Evolutionary conservation across 2,329 filamentous ascomycete species (phyloP).

Genomic region (Exophiala oligosperma): DNA sequence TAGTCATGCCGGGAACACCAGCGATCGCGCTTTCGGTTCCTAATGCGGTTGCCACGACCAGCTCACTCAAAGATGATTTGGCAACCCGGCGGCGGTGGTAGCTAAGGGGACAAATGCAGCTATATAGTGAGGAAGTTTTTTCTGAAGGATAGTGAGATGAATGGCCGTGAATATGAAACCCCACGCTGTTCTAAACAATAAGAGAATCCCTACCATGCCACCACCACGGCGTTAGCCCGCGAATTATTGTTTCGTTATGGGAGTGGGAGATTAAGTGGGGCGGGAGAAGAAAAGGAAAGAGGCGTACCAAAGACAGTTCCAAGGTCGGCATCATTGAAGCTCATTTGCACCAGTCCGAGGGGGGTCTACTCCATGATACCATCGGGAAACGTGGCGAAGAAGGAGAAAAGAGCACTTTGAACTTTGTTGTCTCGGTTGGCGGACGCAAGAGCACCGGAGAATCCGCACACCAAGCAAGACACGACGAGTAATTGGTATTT

Average conservation of each 20-base stretch:
- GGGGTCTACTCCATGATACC: slow-evolving; percentile 6
- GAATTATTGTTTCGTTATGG: not conserved
- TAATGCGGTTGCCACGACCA: slow-evolving; percentile 22
- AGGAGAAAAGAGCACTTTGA: not conserved
- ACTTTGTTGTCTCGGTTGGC: not conserved
- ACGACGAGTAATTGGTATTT: slow-evolving; percentile 26
- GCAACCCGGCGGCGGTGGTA: slow-evolving; percentile 24
- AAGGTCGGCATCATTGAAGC: slow-evolving; percentile 5
- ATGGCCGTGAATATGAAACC: slow-evolving; percentile 7
- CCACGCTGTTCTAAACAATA: not conserved
- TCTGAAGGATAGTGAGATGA: slow-evolving; percentile 22
- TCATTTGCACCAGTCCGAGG: slow-evolving; percentile 2
- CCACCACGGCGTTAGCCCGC: not conserved
- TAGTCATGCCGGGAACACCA: slow-evolving; percentile 25
- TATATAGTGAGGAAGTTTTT: slow-evolving; percentile 27
- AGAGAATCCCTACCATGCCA: slow-evolving; percentile 4
- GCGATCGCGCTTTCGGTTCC: slow-evolving; percentile 19
- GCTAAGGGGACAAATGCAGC: slow-evolving; percentile 9
- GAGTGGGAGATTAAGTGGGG: not conserved
- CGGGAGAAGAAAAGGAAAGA: not conserved
- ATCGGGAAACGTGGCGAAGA: slow-evolving; percentile 3
- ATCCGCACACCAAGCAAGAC: not conserved
- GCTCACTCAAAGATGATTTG: slow-evolving; percentile 20
- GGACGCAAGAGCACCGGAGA: slow-evolving; percentile 2
- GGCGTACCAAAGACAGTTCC: slow-evolving; percentile 5